Percentiles rank a stretch among this genome's conserved stretches.
These are phyloP conservation scores for Quercus aquifolioides DNA, from an alignment of 306 rosid genomes.

Conservation along the genomic window DNA sequence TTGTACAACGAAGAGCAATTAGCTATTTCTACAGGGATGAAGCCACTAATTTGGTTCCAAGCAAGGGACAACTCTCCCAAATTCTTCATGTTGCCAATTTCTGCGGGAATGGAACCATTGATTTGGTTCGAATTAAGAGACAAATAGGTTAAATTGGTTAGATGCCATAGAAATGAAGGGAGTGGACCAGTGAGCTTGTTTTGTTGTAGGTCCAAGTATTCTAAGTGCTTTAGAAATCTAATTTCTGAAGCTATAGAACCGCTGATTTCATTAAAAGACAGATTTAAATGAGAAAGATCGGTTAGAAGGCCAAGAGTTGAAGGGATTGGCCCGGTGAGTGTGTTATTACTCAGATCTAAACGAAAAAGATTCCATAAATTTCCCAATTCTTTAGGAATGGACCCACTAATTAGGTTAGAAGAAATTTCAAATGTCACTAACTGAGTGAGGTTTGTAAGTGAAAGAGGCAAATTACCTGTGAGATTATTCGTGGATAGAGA, in stretches of 20 bases:
- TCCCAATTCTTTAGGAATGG: no score
- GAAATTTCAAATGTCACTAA: neutral
- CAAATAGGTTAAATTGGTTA: neutral
- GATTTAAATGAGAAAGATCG: neutral
- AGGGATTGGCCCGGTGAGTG: neutral
- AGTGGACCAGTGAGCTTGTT: no score
- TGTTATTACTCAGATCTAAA: neutral
- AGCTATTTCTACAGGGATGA: neutral
- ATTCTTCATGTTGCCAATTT: no score
- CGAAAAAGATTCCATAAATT: accelerated
- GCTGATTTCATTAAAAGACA: neutral
- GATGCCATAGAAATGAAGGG: no score
- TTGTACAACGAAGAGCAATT: neutral
- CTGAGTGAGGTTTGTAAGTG: neutral
- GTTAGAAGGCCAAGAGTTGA: neutral
- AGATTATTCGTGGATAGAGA: neutral
- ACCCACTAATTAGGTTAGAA: no score
- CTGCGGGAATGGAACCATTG: no score
- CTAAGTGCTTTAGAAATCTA: no score
- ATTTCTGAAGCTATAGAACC: no score
- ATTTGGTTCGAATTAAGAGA: no score
- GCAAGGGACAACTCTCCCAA: no score
- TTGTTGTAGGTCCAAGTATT: no score
- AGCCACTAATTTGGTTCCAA: no score
- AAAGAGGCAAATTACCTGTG: neutral